Evolutionary conservation across 1,284 basidiomycete species (phyloP).

Genomic region (Ganoderma sp.): DNA sequence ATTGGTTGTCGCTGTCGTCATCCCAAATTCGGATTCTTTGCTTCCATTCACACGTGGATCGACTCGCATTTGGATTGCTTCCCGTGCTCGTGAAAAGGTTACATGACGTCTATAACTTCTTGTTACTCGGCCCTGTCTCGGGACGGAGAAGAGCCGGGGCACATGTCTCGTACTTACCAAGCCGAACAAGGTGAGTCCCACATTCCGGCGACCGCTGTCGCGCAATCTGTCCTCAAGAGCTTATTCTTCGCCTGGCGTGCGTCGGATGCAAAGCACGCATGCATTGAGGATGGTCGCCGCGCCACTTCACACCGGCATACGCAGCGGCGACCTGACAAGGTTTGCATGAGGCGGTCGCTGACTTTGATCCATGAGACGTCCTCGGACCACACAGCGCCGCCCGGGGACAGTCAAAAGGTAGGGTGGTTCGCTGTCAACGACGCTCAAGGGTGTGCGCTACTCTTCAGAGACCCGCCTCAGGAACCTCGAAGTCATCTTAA

Average conservation of each 20-base stretch:
- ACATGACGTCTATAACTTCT: neutral
- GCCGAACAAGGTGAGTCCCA: constrained; percentile 4
- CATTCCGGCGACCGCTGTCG: neutral
- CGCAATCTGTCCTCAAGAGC: neutral
- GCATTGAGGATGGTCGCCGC: neutral
- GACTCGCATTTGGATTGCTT: neutral
- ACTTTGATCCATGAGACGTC: neutral
- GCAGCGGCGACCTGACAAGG: neutral
- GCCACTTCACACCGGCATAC: constrained; percentile 2
- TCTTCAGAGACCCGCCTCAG: neutral
- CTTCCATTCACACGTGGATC: neutral
- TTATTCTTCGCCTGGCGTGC: neutral
- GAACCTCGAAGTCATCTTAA: neutral
- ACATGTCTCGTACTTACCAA: neutral
- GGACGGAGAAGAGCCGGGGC: neutral
- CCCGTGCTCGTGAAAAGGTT: neutral
- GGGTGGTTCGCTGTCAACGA: constrained; percentile 5
- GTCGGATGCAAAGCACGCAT: constrained; percentile 2
- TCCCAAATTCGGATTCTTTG: neutral
- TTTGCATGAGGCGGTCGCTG: constrained; percentile 1
- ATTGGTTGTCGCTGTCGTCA: constrained; percentile 1
- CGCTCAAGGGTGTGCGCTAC: neutral
- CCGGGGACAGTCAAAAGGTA: neutral
- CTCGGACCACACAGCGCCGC: neutral
- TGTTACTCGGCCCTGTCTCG: neutral